Base-by-base conservation (phyloP, 140 eudicot genomes). In the Flaveria floridana region DNA sequence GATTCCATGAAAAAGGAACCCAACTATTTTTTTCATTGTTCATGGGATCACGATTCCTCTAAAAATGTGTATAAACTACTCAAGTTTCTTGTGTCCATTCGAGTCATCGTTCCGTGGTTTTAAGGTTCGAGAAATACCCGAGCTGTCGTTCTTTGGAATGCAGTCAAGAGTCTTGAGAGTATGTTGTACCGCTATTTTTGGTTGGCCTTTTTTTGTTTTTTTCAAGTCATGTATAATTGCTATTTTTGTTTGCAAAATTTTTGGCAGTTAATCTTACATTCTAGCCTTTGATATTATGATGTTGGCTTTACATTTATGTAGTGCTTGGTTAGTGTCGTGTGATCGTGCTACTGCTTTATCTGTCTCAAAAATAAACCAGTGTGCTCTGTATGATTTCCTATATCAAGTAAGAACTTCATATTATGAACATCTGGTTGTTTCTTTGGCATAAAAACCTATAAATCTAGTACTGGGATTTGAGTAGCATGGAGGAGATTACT, bases 41-140 rank as follows among this genome's bases (percentile, higher is more conserved):
- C 76, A 74, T 58, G 80, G 70, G 79, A 65, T 57, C 15, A 28
- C 46, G 20, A 44, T 73, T 79, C 62, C 78, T 46, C 77, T 73
- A 70, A 81, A 71, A 62, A 76, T 85, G 87, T 86, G 91, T 82
- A 82, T 85, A 83, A 73, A 71, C 82, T 26, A 61, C 34, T 61
- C 41, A 51, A 8, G 64, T 34, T 82, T 63, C 74, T 71, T 80
- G 66, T 58, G 75, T 50, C 79, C 64, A 12, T 37, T 64, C 41
- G 53, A 64, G 79, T 64, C 62, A 70, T 48, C 46, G 30, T 20
- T 34, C 15, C 11, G 25, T 26, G 10, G 72, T 59, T 78, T 59
- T 51, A 30, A 23, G 23, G 73, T 78, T 71, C 63, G 68, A 78
- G 57, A 75, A 41, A 53, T 4, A 76, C 66, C 37, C 18, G n/a